Evolutionary conservation across 1,284 basidiomycete species (phyloP), one percentile per base, ranked within the genome.

Genomic region (Taiwanofungus camphoratus): DNA sequence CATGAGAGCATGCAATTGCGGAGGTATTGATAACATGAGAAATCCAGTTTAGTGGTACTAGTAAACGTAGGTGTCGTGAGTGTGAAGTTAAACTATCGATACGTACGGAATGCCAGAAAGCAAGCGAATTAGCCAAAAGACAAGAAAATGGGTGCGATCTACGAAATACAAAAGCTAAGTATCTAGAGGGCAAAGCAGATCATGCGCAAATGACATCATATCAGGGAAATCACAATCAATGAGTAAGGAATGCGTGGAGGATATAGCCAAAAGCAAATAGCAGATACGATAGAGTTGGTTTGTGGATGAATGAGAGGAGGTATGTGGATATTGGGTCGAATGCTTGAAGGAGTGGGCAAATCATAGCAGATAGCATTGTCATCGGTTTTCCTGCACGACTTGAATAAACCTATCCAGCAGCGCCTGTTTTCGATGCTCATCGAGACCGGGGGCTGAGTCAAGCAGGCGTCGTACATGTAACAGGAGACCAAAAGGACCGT

Each of bases 401-500:
- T 70, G 67, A 36, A 77, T 61, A 52, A 87, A 79, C 48, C 71
- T 73, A 48, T 80, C 74, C 58, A 87, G 60, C 41, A 87, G 67
- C 32, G 57, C 55, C 19, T 62, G 65, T 49, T 68, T 70, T 55
- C 76, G 74, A 39, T 64, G 69, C 33, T 76, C 71, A 35, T 68
- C 63, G 31, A 72, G 43, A 48, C 65, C 64, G 18, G 70, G 69
- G 15, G 64, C 58, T 23, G 74, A 65, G 39, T 68, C 65, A 41
- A 87, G 68, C 33, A 87, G 66, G 36, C 70, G 69, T 54, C 79
- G 77, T 5, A 85, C 79, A 39, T 74, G 76, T 22, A 68, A 58
- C 21, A 86, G 67, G 36, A 87, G 76, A 18, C 85, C 84, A 29
- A 67, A 70, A 9, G 80, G 74, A 15, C 85, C 85, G 46, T 87